Evolutionary conservation across 1,284 basidiomycete species (phyloP).

Genomic region (Malassezia dermatis): DNA sequence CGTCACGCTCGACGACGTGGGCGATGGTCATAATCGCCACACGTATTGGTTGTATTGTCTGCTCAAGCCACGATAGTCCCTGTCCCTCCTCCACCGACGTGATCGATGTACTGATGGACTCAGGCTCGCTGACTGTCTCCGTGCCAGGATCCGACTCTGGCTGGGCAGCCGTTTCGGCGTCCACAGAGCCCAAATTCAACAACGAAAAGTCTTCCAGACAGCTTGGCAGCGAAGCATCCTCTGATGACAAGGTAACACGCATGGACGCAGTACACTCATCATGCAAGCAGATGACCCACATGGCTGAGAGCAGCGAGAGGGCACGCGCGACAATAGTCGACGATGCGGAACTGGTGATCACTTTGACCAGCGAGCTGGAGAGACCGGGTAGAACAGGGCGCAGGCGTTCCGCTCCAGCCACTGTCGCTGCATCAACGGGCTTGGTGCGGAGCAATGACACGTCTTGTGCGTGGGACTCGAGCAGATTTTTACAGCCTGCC

Average conservation of each 20-base stretch:
- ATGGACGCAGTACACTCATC: constrained; percentile 4
- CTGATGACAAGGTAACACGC: not conserved
- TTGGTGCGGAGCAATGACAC: not conserved
- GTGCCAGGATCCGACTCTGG: not conserved
- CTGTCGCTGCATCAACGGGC: not conserved
- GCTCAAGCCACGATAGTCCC: constrained; percentile 7
- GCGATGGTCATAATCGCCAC: constrained; percentile 2
- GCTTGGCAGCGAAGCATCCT: not conserved
- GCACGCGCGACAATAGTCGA: constrained; percentile 5
- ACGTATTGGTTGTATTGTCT: constrained; percentile 9
- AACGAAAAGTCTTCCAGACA: constrained; percentile 10
- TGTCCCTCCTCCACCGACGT: not conserved
- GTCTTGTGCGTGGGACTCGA: not conserved
- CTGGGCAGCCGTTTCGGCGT: not conserved
- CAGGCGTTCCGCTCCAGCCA: not conserved
- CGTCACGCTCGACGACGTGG: not conserved
- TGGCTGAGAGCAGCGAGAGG: not conserved
- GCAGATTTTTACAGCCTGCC: not conserved
- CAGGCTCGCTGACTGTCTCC: not conserved
- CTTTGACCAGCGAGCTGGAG: constrained; percentile 7
- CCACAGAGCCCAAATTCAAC: not conserved
- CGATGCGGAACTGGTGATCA: not conserved
- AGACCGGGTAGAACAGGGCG: constrained; percentile 10
- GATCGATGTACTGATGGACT: not conserved
- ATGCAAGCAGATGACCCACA: constrained; percentile 6